Conservation (phyloP, 1,284 basidiomycete species). For the Moesziomyces antarcticus region DNA sequence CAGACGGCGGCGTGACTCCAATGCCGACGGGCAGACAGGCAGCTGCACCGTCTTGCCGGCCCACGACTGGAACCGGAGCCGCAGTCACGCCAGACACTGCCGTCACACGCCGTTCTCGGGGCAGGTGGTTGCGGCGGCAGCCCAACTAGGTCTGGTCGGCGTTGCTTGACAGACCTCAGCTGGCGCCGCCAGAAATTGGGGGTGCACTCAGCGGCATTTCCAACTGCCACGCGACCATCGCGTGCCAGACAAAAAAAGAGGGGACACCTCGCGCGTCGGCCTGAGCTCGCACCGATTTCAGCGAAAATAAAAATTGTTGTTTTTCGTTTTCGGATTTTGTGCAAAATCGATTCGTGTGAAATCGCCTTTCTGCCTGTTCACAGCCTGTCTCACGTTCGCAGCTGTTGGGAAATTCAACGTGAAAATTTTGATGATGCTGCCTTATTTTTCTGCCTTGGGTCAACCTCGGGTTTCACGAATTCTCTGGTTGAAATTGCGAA, state of each 20-base stretch:
- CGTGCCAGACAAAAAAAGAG: slow-evolving; percentile 5
- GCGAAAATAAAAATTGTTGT: neutral
- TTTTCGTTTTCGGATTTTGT: slow-evolving; percentile 1
- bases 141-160: slow-evolving; percentile 3
- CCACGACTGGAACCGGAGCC: slow-evolving; percentile 5
- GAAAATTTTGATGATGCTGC: neutral
- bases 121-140: slow-evolving; percentile 8
- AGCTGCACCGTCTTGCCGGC: neutral
- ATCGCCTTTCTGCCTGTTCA: neutral
- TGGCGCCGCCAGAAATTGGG: slow-evolving; percentile 2
- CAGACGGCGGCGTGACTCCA: neutral
- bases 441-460: neutral
- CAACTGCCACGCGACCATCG: slow-evolving; percentile 2
- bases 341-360: neutral
- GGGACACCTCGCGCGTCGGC: slow-evolving; percentile 9
- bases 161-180: slow-evolving; percentile 1
- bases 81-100: neutral
- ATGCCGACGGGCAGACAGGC: neutral
- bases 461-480: neutral
- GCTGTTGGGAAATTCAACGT: neutral
- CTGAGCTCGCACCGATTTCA: neutral
- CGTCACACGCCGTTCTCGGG: neutral
- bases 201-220: neutral
- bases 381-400: neutral
- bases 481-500: neutral